These are phyloP conservation scores for Sarcocystis neurona DNA, from an alignment of 169 alveolate species.

Conservation along the genomic window DNA sequence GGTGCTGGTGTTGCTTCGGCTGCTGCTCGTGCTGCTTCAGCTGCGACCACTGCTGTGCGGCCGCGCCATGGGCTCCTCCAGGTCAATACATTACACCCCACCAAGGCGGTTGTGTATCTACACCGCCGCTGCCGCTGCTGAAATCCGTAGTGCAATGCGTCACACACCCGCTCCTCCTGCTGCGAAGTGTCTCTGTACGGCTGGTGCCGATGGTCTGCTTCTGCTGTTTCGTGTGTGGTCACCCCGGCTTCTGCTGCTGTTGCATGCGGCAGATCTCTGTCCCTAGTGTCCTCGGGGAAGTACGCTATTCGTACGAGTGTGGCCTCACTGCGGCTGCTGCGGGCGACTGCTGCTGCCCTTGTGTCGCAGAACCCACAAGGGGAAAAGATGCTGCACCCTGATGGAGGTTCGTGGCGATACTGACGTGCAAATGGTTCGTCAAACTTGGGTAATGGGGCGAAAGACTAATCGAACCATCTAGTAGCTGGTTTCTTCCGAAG, in stretches of 20 bases:
- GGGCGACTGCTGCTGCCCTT: not conserved
- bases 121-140: not conserved
- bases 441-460: slow-evolving; percentile 91
- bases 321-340: not conserved
- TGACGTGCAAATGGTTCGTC: slow-evolving; percentile 92
- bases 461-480: slow-evolving; percentile 92
- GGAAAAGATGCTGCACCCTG: slow-evolving; percentile 89
- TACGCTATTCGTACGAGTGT: not conserved
- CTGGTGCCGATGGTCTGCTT: not conserved
- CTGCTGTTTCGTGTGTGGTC: not conserved
- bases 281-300: not conserved
- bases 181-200: not conserved
- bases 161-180: not conserved
- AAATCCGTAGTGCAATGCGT: not conserved
- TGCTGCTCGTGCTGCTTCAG: not conserved
- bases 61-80: not conserved
- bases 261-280: not conserved
- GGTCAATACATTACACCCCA: not conserved
- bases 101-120: not conserved
- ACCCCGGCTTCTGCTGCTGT: not conserved
- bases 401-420: slow-evolving; percentile 90
- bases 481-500: slow-evolving; percentile 94
- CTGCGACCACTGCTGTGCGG: not conserved
- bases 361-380: slow-evolving; percentile 63
- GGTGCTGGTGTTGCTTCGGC: not conserved